Evolutionary conservation across 495 filamentous ascomycete genomes (phyloP), one percentile per base, ranked within the genome.

Genomic region (Neurospora sp.): DNA sequence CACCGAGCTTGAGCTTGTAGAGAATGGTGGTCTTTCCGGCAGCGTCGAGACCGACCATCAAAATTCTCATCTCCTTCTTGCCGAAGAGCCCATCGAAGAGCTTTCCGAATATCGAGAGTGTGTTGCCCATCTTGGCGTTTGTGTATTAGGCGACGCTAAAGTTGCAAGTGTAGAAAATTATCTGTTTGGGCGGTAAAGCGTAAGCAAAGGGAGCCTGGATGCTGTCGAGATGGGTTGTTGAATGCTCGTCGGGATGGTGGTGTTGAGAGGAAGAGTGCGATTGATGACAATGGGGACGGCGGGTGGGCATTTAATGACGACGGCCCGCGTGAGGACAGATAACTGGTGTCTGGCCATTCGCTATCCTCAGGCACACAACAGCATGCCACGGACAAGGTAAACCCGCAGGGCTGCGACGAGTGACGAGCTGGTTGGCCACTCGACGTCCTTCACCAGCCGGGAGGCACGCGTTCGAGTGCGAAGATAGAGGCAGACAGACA

Each of bases 21-120:
- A 99, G 92, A 82, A 99, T 99, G 79, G 96, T 99, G 80, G 96
- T 99, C 89, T 99, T 99, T 89, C 96, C 96, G 83, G 96, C 96
- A 75, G 96, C 96, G 84, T 99, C 96, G 78, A 99, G 89, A 87
- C 96, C 96, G 80, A 99, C 94, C 96, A 99, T 99, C 82, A 99
- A 84, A 83, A 99, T 97, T 86, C 94, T 90, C 96, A 99, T 99
- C 89, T 99, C 96, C 90, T 97, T 97, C 90, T 97, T 96, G 77
- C 94, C 94, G 91, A 93, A 97, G 81, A 98, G 90, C 86, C 90
- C 89, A 81, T 96, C 92, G 83, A 99, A 94, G 80, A 98, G 84
- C 45, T 72, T 73, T 68, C 71, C 70, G 71, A 70, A 73, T 47
- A 70, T 69, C 65, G 61, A 74, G 31, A 80, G 65, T 69, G 73